Evolutionary conservation across 2,329 filamentous ascomycete genomes (phyloP).

Genomic region (Hypocrella siamensis): DNA sequence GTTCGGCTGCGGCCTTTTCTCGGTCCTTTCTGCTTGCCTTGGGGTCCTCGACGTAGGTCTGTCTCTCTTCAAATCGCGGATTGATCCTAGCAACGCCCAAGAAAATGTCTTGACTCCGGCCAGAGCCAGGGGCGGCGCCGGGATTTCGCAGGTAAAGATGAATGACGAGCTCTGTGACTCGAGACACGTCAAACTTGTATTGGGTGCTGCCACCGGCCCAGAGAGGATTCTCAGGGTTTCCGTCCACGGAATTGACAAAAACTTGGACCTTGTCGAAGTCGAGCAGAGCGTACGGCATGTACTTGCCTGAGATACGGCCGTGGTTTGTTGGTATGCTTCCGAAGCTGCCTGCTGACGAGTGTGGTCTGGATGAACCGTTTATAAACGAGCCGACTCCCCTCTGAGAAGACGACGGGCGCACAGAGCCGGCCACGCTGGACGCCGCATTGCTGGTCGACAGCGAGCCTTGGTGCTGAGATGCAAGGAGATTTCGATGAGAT

Average conservation of each 20-base stretch:
- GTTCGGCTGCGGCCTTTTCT: constrained; percentile 58
- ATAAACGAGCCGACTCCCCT: constrained; percentile 46
- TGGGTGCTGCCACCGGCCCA: constrained; percentile 98
- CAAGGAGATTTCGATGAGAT: constrained; percentile 68
- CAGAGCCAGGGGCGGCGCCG: constrained; percentile 65
- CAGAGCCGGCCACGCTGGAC: constrained; percentile 30
- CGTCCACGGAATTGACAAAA: constrained; percentile 93
- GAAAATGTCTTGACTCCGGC: constrained; percentile 91
- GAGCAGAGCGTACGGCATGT: constrained; percentile 88
- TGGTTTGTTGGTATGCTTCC: constrained; percentile 81
- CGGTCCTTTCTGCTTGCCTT: constrained; percentile 77
- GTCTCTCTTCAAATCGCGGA: constrained; percentile 77
- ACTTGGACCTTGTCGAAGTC: constrained; percentile 99
- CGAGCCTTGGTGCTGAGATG: constrained; percentile 56
- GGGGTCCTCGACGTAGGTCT: constrained; percentile 57
- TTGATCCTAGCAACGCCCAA: constrained; percentile 80
- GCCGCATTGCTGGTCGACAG: constrained; percentile 47
- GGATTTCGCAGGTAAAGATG: constrained; percentile 94
- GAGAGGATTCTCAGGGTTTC: constrained; percentile 81
- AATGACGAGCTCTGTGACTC: constrained; percentile 78
- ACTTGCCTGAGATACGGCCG: constrained; percentile 88
- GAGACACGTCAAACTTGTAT: constrained; percentile 98
- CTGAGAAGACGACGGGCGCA: constrained; percentile 41
- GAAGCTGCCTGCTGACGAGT: constrained; percentile 76
- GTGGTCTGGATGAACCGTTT: constrained; percentile 49